Percentiles rank a stretch among this genome's conserved stretches.
Conservation (phyloP, 169 alveolate species). For the Cryptosporidium viatorum region DNA sequence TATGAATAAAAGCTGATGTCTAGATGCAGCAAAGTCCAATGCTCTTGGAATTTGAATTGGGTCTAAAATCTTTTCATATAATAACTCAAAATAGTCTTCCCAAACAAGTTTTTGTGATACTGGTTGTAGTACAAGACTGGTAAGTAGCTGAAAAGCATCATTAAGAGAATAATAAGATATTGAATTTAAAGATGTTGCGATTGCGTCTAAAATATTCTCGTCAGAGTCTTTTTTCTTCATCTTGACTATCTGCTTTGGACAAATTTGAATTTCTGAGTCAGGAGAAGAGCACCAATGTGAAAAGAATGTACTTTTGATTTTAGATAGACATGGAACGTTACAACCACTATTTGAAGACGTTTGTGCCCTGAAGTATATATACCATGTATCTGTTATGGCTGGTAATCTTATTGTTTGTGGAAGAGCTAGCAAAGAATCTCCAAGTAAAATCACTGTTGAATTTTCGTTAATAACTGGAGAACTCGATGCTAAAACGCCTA, state of each 20-base stretch:
- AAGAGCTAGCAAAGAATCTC: constrained; percentile 44
- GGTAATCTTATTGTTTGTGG: constrained; percentile 66
- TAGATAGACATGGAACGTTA: constrained; percentile 34
- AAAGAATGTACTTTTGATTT: constrained; percentile 9
- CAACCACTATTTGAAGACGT: constrained; percentile 72
- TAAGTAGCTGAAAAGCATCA: constrained; percentile 44
- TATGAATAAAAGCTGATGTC: constrained; percentile 40
- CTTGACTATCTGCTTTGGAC: constrained; percentile 54
- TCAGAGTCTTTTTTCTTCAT: constrained; percentile 33
- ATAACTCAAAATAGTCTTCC: constrained; percentile 51
- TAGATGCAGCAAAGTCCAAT: constrained; percentile 60
- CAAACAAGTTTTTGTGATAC: constrained; percentile 49
- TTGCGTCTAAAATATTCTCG: constrained; percentile 56
- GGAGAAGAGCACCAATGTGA: constrained; percentile 62
- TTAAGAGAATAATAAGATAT: constrained; percentile 50
- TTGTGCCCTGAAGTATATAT: constrained; percentile 65
- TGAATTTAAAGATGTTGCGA: constrained; percentile 34
- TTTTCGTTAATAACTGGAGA: constrained; percentile 7
- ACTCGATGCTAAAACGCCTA: constrained; percentile 45
- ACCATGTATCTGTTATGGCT: constrained; percentile 30
- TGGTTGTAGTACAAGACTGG: constrained; percentile 45
- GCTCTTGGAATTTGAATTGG: constrained; percentile 37
- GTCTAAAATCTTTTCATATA: constrained; percentile 39
- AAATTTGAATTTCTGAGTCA: constrained; percentile 23
- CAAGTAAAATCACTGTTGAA: constrained; percentile 44